Percentiles rank a stretch among this genome's conserved stretches.
phyloP scores from a whole-genome alignment of 441 rosid genomes.

The Monsonia emarginata region DNA sequence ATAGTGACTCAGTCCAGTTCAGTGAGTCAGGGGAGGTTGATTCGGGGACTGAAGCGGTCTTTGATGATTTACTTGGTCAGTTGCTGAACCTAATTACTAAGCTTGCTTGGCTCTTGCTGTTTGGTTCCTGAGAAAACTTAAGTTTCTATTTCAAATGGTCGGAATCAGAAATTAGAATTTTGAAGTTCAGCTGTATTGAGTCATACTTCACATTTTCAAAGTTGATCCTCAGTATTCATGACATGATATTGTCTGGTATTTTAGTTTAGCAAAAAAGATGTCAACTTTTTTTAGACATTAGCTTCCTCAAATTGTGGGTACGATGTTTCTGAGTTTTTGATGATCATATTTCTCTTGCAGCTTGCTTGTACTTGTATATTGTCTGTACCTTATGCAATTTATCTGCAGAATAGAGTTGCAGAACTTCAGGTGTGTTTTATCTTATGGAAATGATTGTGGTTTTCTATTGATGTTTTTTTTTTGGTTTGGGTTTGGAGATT shows the following conservation, averaged over 20 bases:
- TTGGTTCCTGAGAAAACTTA: background rate
- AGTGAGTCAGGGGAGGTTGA: conserved; percentile 25
- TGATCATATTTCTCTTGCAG: conserved; percentile 36
- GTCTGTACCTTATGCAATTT: conserved; percentile 36
- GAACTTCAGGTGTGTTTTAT: conserved; percentile 49
- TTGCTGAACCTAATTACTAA: background rate
- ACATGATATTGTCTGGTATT: too few species aligned
- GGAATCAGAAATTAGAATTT: background rate
- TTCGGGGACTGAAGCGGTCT: conserved; percentile 28
- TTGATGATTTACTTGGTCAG: conserved; percentile 35
- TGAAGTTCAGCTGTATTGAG: background rate
- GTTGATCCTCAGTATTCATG: too few species aligned
- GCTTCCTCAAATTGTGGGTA: background rate
- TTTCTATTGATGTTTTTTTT: background rate
- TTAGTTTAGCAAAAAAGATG: background rate
- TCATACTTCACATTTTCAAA: background rate
- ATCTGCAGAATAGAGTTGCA: conserved; percentile 39
- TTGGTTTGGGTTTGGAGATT: background rate
- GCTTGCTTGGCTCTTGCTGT: background rate
- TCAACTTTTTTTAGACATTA: background rate
- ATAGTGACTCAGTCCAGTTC: conserved; percentile 20
- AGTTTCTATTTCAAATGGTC: background rate
- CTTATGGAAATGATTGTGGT: background rate
- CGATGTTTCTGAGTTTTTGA: conserved; percentile 13
- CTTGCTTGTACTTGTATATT: conserved; percentile 40